Evolutionary conservation across 2,329 filamentous ascomycete species (phyloP).

Genomic region (Didymella sp.): DNA sequence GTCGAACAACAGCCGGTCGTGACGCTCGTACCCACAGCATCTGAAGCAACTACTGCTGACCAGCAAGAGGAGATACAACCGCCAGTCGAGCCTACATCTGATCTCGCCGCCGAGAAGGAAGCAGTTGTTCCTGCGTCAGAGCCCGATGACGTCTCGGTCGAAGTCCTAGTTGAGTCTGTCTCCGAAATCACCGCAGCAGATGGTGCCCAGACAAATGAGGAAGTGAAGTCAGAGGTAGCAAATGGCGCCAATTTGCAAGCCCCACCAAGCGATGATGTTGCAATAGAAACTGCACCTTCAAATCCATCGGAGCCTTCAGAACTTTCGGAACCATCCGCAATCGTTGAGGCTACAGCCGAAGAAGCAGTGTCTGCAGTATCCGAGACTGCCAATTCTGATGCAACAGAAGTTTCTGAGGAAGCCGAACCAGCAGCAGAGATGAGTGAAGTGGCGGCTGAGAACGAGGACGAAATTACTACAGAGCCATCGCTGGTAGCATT

Average conservation of each 20-base stretch:
- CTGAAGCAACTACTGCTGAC: background rate
- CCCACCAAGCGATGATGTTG: background rate
- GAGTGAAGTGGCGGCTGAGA: background rate
- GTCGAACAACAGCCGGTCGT: background rate
- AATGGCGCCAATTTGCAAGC: background rate
- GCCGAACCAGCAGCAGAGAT: background rate
- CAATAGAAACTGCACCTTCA: background rate
- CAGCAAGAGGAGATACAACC: background rate
- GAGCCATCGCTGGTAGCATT: background rate
- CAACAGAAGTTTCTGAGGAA: background rate
- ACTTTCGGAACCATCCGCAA: background rate
- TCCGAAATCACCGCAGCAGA: background rate
- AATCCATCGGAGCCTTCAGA: background rate
- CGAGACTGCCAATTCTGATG: background rate
- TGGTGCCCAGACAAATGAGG: background rate
- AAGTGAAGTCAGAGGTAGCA: background rate
- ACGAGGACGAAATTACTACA: background rate
- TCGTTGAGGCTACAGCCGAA: background rate
- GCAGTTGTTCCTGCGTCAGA: background rate
- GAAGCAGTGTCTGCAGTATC: background rate
- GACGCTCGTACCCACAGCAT: background rate
- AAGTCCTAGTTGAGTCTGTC: background rate
- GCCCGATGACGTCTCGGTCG: background rate
- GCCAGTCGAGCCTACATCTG: background rate
- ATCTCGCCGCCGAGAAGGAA: background rate